phyloP scores from a whole-genome alignment of 805 yeast species.

The Wickerhamiella galacta region DNA sequence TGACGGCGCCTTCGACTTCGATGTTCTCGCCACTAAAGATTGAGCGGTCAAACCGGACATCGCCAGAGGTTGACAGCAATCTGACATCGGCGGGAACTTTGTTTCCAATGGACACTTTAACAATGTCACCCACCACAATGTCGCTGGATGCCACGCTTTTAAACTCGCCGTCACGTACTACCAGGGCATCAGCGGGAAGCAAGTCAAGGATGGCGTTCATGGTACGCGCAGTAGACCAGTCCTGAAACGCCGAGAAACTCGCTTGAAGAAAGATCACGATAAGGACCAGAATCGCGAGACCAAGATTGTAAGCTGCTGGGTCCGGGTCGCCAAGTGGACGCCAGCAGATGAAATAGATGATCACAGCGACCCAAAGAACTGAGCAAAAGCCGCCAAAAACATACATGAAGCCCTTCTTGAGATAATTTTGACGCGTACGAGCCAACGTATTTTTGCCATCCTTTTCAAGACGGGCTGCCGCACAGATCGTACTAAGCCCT shows the following conservation, averaged over 20 bases:
- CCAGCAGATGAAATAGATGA: slow-evolving; percentile 29
- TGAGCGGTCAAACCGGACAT: slow-evolving; percentile 73
- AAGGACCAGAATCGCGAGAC: slow-evolving; percentile 28
- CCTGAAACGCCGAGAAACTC: slow-evolving; percentile 30
- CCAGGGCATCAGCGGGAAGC: slow-evolving; percentile 26
- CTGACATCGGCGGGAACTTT: slow-evolving; percentile 82
- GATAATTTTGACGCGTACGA: no score
- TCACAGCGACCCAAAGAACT: slow-evolving; percentile 27
- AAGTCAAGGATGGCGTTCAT: slow-evolving; percentile 31
- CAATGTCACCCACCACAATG: slow-evolving; percentile 72
- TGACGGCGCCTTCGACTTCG: slow-evolving; percentile 44
- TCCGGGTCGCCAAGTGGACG: slow-evolving; percentile 35
- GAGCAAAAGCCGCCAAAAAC: slow-evolving; percentile 35
- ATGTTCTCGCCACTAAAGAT: slow-evolving; percentile 81
- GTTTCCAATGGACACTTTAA: slow-evolving; percentile 64
- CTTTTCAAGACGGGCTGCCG: no score
- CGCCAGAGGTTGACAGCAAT: slow-evolving; percentile 58
- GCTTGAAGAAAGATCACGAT: slow-evolving; percentile 29
- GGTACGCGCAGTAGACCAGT: slow-evolving; percentile 30
- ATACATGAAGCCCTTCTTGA: slow-evolving; percentile 25
- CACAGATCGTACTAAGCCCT: no score
- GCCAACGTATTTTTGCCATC: no score
- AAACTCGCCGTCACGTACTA: slow-evolving; percentile 64
- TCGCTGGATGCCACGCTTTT: slow-evolving; percentile 63
- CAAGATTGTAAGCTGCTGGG: slow-evolving; percentile 26